These are phyloP conservation scores for Candolleomyces efflorescens DNA, from an alignment of 768 basidiomycete genomes.

Conservation along the genomic window DNA sequence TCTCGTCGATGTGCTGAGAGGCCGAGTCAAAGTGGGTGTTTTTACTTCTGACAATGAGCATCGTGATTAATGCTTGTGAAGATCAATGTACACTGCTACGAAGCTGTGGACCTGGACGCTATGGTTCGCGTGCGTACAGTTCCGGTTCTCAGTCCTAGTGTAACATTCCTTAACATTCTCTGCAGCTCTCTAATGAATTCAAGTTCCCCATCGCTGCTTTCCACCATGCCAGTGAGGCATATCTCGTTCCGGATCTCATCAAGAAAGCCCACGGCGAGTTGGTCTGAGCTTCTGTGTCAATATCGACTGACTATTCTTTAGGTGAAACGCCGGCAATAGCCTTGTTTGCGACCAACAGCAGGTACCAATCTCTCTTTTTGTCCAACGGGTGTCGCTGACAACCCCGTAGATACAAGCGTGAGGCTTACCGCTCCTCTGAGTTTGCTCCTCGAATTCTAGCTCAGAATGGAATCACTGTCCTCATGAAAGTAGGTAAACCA, in stretches of 20 bases:
- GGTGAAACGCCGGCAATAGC: slow-evolving; percentile 73
- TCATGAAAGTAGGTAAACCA: slow-evolving; percentile 59
- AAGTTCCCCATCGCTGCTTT: slow-evolving; percentile 73
- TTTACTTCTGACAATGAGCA: background rate
- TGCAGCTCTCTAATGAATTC: slow-evolving; percentile 78
- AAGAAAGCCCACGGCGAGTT: slow-evolving; percentile 57
- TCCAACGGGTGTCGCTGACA: background rate
- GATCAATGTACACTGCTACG: slow-evolving; percentile 55
- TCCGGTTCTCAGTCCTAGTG: background rate
- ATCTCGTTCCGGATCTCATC: slow-evolving; percentile 73
- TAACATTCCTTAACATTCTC: slow-evolving; percentile 14
- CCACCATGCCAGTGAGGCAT: slow-evolving; percentile 80
- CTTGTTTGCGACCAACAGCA: slow-evolving; percentile 57
- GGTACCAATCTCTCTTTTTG: slow-evolving; percentile 17
- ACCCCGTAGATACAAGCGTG: slow-evolving; percentile 60
- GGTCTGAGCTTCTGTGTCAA: background rate
- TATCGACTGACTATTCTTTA: slow-evolving; percentile 11
- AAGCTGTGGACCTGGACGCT: slow-evolving; percentile 66
- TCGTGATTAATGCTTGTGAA: slow-evolving; percentile 14
- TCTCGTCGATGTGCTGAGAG: slow-evolving; percentile 72
- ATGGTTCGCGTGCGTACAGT: slow-evolving; percentile 56
- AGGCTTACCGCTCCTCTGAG: slow-evolving; percentile 76
- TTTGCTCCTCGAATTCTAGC: slow-evolving; percentile 76
- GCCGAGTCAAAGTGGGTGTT: slow-evolving; percentile 62
- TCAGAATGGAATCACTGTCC: slow-evolving; percentile 59